Conservation (phyloP, 1,284 basidiomycete species). For the Anthracocystis panici-leucophaei region DNA sequence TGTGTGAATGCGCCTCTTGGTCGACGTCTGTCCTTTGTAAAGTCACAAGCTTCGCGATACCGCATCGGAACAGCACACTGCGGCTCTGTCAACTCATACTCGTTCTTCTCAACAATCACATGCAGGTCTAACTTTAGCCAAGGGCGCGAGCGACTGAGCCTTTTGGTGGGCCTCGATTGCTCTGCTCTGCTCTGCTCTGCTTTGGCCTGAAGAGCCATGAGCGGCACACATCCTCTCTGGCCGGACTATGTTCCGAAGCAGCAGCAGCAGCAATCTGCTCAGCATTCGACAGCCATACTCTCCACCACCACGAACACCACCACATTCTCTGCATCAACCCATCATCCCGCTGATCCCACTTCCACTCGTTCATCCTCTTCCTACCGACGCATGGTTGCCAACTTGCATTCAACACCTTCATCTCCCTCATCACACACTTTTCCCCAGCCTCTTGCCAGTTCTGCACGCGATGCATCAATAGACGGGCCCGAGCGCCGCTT, state of each 20-base stretch:
- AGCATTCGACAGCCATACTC: constrained; percentile 1
- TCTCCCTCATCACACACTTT: constrained; percentile 8
- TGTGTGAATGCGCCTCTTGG: neutral
- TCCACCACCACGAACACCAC: neutral
- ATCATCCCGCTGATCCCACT: neutral
- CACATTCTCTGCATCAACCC: constrained; percentile 5
- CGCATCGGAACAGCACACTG: neutral
- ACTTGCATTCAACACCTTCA: neutral
- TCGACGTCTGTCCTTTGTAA: neutral
- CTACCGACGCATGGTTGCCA: constrained; percentile 3
- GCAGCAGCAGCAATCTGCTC: neutral
- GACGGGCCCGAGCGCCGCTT: constrained; percentile 2
- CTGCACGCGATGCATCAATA: neutral
- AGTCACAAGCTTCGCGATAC: constrained; percentile 4
- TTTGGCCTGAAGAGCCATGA: constrained; percentile 9
- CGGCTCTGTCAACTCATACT: neutral
- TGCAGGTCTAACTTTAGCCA: constrained; percentile 4
- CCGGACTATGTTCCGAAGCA: constrained; percentile 24
- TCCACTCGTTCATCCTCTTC: constrained; percentile 3
- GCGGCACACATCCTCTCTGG: constrained; percentile 25
- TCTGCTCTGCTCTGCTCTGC: neutral
- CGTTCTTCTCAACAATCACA: constrained; percentile 1
- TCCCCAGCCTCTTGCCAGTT: neutral
- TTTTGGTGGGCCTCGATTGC: neutral
- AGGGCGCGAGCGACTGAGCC: neutral